Evolutionary conservation across 2,329 filamentous ascomycete species (phyloP), one percentile per base, ranked within the genome.

Genomic region (Alternaria sp.): DNA sequence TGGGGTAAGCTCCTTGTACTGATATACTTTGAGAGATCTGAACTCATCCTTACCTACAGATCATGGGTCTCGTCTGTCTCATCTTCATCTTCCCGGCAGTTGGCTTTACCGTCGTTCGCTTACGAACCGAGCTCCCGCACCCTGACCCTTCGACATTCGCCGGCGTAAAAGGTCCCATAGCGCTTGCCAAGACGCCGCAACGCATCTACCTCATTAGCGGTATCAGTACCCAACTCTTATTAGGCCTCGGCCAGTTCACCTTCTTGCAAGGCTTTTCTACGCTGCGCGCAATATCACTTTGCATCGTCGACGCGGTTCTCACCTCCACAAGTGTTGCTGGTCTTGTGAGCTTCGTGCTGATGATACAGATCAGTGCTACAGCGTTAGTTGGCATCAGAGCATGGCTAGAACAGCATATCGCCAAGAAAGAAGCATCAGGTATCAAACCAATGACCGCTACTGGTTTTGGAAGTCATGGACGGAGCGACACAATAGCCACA

Each of bases 361-460:
- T 73, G 62, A 9, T 69, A 3, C 71, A 74, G 30, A 59, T 74
- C 40, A 65, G 63, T 28, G 64, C 71, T 2, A 65, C 62, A 8
- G 66, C 60, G 12, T 36, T 74, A n/a, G 36, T 73, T 1, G 66
- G 62, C 4, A 51, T 74, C 16, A 59, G 73, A 20, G 53, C 58
- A 4, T 74, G 69, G 63, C 54, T 75, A n/a, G 73, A 75, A 55
- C 65, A 67, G 22, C 65, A 70, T 43, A 71, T 75, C 12, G 71
- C 71, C 6, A 66, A 68, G 28, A 59, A 58, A 3, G 57, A 64
- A 27, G 50, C 54, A 4, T 54, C 50, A 1, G 57, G 59, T 22
- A 41, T 52, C 1, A 41, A 54, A 27, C 46, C 41, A 14, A 46
- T 30, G 11, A 50, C 20, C 3, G 57, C 52, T 7, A 9, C 58